Evolutionary conservation across 768 basidiomycete genomes (phyloP).

Genomic region (Nidularia sp.): DNA sequence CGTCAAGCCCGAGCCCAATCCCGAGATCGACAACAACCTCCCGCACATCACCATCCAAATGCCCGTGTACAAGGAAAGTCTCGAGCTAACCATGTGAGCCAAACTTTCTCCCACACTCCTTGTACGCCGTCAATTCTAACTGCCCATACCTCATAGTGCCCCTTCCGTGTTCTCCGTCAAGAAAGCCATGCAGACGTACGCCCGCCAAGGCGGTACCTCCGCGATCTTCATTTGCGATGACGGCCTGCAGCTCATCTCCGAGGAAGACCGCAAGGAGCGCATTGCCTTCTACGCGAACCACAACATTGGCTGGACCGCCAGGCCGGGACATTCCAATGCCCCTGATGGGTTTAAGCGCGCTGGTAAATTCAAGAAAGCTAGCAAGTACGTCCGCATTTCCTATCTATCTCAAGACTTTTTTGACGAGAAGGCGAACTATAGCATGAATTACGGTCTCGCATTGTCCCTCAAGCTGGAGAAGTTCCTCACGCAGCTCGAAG

Average conservation of each 20-base stretch:
- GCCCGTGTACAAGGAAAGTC: conserved; percentile 84
- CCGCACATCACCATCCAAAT: conserved; percentile 80
- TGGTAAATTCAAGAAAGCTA: conserved; percentile 86
- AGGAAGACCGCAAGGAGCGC: conserved; percentile 60
- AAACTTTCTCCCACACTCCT: too few species aligned
- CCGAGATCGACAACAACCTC: conserved; percentile 61
- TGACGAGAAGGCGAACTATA: conserved; percentile 15
- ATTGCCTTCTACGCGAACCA: conserved; percentile 77
- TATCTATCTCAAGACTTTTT: neutral
- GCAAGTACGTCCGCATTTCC: conserved; percentile 27
- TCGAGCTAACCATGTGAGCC: conserved; percentile 68
- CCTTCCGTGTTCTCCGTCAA: conserved; percentile 79
- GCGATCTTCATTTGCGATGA: conserved; percentile 83
- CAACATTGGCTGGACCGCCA: conserved; percentile 73
- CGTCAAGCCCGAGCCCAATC: conserved; percentile 58
- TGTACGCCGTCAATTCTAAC: too few species aligned
- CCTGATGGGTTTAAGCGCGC: conserved; percentile 90
- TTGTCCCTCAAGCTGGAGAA: conserved; percentile 61
- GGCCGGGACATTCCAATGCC: conserved; percentile 65
- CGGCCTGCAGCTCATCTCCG: conserved; percentile 66
- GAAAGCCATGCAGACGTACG: conserved; percentile 84
- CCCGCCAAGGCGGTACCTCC: conserved; percentile 77
- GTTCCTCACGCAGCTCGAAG: conserved; percentile 43
- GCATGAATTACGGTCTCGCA: conserved; percentile 73
- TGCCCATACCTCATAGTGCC: conserved; percentile 26